Base-by-base conservation (phyloP, 2,329 filamentous ascomycete species). In the Chaetothyriales sp. region DNA sequence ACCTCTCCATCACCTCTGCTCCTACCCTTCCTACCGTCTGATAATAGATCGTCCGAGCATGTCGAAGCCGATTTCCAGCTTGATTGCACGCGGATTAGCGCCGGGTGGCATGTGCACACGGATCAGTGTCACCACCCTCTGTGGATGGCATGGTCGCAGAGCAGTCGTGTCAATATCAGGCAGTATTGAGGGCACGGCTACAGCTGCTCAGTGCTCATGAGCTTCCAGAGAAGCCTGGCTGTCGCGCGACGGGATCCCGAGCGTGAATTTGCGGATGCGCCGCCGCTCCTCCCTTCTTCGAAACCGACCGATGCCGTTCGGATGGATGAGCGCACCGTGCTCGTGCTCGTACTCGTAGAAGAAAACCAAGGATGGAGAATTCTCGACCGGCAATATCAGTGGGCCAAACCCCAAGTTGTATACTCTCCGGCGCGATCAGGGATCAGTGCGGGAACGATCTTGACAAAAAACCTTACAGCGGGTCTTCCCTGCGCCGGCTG, bases 381-480 rank as follows among this genome's bases (percentile, higher is more conserved):
- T 75, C 83, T 60, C 80, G 76, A 76, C 80, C 80, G 84, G 62
- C 79, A 83, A 0, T 80, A 73, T 66, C 65, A 68, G 22, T 83
- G 80, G 76, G 73, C 76, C 55, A 68, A 76, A 48, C 77, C 78
- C 0, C 60, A 71, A 1, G 60, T 68, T 2, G 67, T 81, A 8
- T n/a, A n/a, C 49, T 59, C 3, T 45, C 47, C 18, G 53, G 58
- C 7, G 49, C 42, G 28, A 64, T 68, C 18, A 71, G 74, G 12
- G 63, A 71, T 0, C 68, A 70, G 0, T 73, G 75, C 8, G 80
- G 84, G 0, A 79, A 79, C 0, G 70, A 71, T 6, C 64, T 84
- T 1, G 68, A 73, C 1, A 70, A 80, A 48, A 81, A 48, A 81
- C 77, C 48, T 58, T 84, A 44, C 66, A 72, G 18, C 70, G 79